phyloP scores from a whole-genome alignment of 2,329 filamentous ascomycete species.

The Monosporascus cannonballus region DNA sequence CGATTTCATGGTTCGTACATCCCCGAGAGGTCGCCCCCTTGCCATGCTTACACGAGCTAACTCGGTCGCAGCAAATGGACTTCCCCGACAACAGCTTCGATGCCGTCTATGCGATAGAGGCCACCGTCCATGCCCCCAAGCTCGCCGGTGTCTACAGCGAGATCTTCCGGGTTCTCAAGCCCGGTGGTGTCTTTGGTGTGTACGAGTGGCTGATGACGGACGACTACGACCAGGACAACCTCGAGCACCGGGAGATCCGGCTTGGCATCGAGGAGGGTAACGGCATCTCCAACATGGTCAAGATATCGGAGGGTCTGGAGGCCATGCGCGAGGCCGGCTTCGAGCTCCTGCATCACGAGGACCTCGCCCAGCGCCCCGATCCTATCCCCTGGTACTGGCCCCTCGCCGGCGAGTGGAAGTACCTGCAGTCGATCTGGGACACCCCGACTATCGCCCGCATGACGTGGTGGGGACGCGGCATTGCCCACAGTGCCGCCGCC shows the following conservation, averaged over 20 bases:
- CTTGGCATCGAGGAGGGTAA: conserved; percentile 93
- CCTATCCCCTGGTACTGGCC: conserved; percentile 91
- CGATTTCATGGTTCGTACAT: conserved; percentile 74
- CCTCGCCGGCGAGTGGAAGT: conserved; percentile 74
- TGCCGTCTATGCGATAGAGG: conserved; percentile 94
- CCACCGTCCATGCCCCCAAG: conserved; percentile 87
- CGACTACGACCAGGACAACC: conserved; percentile 82
- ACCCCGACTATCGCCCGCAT: conserved; percentile 79
- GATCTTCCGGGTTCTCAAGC: conserved; percentile 93
- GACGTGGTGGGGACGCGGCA: conserved; percentile 73
- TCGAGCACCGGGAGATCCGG: conserved; percentile 81
- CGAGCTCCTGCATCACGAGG: conserved; percentile 74
- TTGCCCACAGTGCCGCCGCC: conserved; percentile 73
- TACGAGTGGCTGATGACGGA: conserved; percentile 99
- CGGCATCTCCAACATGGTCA: conserved; percentile 97
- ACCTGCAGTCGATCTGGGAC: conserved; percentile 75
- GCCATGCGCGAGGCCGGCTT: conserved; percentile 89
- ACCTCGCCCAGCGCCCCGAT: conserved; percentile 73
- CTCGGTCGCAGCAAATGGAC: conserved; percentile 66
- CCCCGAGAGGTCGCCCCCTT: neutral
- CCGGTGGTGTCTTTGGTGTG: conserved; percentile 89
- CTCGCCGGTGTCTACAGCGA: conserved; percentile 90
- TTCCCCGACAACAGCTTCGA: conserved; percentile 92
- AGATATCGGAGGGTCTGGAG: conserved; percentile 68
- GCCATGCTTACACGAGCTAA: neutral